Evolutionary conservation across 108 stramenopile genomes (phyloP).

Genomic region (Cyclotella sp.): DNA sequence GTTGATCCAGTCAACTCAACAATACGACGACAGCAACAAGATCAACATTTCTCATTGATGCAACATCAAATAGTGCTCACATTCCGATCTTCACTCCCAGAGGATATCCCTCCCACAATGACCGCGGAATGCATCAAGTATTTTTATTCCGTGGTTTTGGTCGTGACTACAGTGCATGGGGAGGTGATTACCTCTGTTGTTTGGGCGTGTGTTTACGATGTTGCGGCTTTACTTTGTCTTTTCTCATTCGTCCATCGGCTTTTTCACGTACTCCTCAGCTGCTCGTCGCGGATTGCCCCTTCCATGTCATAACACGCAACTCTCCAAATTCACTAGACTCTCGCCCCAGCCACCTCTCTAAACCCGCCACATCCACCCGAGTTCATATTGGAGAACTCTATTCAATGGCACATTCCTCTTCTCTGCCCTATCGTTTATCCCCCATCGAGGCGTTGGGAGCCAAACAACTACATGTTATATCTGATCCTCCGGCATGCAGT

Average conservation of each 20-base stretch:
- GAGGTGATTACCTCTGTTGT: slow-evolving; percentile 18
- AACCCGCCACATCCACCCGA: slow-evolving; percentile 23
- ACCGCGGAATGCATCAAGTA: slow-evolving; percentile 48
- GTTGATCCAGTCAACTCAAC: not conserved
- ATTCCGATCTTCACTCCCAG: slow-evolving; percentile 45
- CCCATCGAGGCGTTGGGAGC: slow-evolving; percentile 36
- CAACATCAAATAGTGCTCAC: slow-evolving; percentile 29
- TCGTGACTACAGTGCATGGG: slow-evolving; percentile 35
- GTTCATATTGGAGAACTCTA: slow-evolving; percentile 46
- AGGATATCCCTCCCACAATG: slow-evolving; percentile 46
- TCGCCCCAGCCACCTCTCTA: not conserved
- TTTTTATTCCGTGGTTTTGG: slow-evolving; percentile 54
- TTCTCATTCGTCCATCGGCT: not conserved
- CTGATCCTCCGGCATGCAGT: slow-evolving; percentile 37
- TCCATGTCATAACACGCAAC: slow-evolving; percentile 32
- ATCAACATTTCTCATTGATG: not conserved
- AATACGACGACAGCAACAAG: slow-evolving; percentile 6
- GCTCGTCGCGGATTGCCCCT: slow-evolving; percentile 34
- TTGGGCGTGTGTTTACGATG: slow-evolving; percentile 1
- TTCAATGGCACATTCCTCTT: slow-evolving; percentile 35
- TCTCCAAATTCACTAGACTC: not conserved
- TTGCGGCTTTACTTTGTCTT: too few relatives aligned
- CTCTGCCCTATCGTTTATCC: slow-evolving; percentile 32
- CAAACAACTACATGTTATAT: slow-evolving; percentile 24
- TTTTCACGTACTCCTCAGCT: not conserved